Evolutionary conservation across 2,329 filamentous ascomycete genomes (phyloP), one percentile per base, ranked within the genome.

Genomic region (Verticillium dahliae): DNA sequence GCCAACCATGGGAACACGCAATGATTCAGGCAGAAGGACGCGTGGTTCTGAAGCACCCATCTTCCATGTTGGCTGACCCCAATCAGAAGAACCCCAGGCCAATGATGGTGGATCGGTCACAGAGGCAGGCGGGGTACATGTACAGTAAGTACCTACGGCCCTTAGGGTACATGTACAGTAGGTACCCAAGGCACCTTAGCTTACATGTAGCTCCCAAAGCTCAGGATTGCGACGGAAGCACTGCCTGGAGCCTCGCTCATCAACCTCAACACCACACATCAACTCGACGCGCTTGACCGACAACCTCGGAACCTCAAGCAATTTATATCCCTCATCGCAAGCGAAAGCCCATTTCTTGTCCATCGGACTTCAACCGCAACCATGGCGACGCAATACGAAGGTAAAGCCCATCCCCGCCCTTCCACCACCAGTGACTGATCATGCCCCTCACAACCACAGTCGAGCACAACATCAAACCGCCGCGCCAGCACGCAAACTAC

Each of bases 381-480:
- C 66, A 85, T 85, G 83, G 75, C 82, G 58, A 84, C 79, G 18
- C 83, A 82, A 67, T 86, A 86, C 72, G 83, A 86, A 78, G 76
- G 83, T 81, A 71, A 58, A 37, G 27, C 27, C 52, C 60, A 57
- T 22, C 18, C 18, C 54, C 41, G 62, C 61, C 27, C 37, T 35
- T 61, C 39, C 60, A 22, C 27, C 50, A 18, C 27, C 41, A 59
- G 59, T 55, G 38, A 54, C 54, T 31, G 41, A 57, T 50, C 54
- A 52, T 41, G 13, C 18, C 3, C 54, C 33, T 34, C 6, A 34
- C 41, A 60, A 34, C 54, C 33, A 18, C 65, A 89, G 86, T 89
- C 71, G 86, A 89, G 72, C 86, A 89, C 76, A 84, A 84, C 71
- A 84, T 88, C 73, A 78, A 81, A 67, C 72, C 79, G 62, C 65